Conservation (phyloP, 352 stramenopile genomes). For the Pythium biforme region DNA sequence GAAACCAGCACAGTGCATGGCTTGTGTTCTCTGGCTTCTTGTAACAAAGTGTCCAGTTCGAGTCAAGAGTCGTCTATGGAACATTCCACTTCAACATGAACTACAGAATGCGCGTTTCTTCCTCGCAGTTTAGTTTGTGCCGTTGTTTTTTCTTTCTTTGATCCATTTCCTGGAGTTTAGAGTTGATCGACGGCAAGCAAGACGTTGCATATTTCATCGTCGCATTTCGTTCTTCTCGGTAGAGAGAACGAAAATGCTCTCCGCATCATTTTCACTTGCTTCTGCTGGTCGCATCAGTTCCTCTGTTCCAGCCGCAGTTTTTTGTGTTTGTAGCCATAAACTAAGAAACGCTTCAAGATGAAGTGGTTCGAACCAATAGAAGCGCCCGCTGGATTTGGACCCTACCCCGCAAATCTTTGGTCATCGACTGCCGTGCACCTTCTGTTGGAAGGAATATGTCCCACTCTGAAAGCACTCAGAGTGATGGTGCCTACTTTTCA, state of each 20-base stretch:
- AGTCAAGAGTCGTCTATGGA: background rate
- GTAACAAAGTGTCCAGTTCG: background rate
- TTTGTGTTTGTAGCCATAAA: constrained; percentile 4
- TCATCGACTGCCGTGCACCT: constrained; percentile 5
- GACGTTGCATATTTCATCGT: background rate
- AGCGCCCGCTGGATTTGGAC: background rate
- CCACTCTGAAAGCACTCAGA: constrained; percentile 20
- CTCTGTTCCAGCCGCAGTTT: constrained; percentile 13
- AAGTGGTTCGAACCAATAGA: constrained; percentile 8
- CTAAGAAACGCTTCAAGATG: constrained; percentile 12
- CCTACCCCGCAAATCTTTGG: constrained; percentile 1
- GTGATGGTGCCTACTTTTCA: constrained; percentile 15
- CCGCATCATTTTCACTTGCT: background rate
- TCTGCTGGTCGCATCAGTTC: constrained; percentile 22
- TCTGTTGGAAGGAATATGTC: constrained; percentile 13
- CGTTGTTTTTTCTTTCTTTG: background rate
- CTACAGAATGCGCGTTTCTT: background rate
- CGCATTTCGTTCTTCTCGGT: background rate
- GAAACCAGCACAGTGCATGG: background rate
- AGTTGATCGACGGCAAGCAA: background rate
- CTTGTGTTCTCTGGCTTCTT: constrained; percentile 4
- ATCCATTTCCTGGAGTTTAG: background rate
- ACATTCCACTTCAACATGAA: constrained; percentile 14
- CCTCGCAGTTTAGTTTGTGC: background rate
- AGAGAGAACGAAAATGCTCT: background rate